Evolutionary conservation across 495 filamentous ascomycete species (phyloP).

Genomic region (Bacidia rubella): DNA sequence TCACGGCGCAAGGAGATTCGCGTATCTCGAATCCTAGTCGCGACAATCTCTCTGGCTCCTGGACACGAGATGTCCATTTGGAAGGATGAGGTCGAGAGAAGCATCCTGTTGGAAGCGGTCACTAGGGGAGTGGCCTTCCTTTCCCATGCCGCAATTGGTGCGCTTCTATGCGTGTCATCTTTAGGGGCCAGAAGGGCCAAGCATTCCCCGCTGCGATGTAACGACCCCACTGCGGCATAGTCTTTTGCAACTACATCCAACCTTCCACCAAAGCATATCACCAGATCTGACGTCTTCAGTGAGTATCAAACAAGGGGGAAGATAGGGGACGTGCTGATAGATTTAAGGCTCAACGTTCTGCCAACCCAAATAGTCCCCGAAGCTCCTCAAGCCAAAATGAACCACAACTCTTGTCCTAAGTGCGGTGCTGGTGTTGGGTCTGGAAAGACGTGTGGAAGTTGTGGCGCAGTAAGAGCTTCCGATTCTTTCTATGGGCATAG

Average conservation of each 20-base stretch:
- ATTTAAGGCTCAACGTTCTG: background rate
- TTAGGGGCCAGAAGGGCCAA: no score
- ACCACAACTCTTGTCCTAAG: conserved; percentile 7
- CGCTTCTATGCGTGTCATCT: no score
- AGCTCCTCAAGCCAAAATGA: background rate
- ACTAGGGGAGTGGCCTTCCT: background rate
- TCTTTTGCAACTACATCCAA: no score
- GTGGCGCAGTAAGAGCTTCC: conserved; percentile 1
- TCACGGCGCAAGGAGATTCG: no score
- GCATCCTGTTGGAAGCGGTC: background rate
- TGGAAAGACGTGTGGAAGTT: conserved; percentile 5
- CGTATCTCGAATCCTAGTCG: no score
- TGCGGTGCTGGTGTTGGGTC: conserved; percentile 3
- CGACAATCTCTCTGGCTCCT: no score
- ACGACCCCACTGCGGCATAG: no score
- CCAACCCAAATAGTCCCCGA: background rate
- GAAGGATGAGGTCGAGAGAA: background rate
- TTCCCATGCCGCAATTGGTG: no score
- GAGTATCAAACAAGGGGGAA: no score
- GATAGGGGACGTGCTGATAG: background rate
- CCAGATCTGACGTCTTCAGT: background rate
- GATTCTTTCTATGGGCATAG: background rate
- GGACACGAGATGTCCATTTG: no score
- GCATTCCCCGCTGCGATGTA: no score
- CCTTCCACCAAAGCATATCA: background rate